Conservation (phyloP, 1,284 basidiomycete species). For the Sanghuangporus sanghuang region DNA sequence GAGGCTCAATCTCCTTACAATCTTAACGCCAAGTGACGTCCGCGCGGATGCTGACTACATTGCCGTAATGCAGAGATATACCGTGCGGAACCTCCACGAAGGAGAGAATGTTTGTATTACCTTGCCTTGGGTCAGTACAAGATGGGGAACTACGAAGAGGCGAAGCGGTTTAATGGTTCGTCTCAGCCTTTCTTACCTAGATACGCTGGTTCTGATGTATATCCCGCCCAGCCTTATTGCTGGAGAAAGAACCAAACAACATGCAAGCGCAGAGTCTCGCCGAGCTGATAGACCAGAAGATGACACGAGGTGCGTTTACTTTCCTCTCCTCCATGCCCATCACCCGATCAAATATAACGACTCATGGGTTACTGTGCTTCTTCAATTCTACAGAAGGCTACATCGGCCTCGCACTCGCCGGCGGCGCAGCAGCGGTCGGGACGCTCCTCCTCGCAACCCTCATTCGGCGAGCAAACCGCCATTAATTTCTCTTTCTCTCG, state of each 20-base stretch:
- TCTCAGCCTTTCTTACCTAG: background rate
- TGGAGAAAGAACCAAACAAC: conserved; percentile 93
- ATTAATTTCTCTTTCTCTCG: conserved; percentile 36
- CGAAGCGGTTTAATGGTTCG: conserved; percentile 89
- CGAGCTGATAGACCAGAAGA: conserved; percentile 82
- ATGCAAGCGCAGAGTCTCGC: conserved; percentile 88
- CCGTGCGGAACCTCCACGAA: conserved; percentile 78
- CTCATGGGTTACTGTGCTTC: background rate
- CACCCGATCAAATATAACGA: background rate
- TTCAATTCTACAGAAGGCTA: conserved; percentile 65
- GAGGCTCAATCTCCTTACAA: background rate
- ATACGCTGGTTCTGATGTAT: background rate
- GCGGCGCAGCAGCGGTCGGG: conserved; percentile 84
- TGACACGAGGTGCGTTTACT: conserved; percentile 65
- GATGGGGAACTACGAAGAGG: conserved; percentile 93
- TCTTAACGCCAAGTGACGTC: background rate
- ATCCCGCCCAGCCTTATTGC: conserved; percentile 60
- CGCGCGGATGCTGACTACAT: no score
- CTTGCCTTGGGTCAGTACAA: conserved; percentile 96
- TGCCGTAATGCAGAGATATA: conserved; percentile 73
- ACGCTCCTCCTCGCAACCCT: conserved; percentile 79
- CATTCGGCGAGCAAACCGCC: conserved; percentile 78
- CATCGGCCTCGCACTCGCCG: conserved; percentile 91
- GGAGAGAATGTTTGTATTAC: conserved; percentile 97
- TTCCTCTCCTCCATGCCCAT: background rate